Percentiles rank a stretch among this genome's conserved stretches.
Evolutionary conservation across 192 early-diverging fungal species (phyloP).

Genomic region (Spizellomyces punctatus): DNA sequence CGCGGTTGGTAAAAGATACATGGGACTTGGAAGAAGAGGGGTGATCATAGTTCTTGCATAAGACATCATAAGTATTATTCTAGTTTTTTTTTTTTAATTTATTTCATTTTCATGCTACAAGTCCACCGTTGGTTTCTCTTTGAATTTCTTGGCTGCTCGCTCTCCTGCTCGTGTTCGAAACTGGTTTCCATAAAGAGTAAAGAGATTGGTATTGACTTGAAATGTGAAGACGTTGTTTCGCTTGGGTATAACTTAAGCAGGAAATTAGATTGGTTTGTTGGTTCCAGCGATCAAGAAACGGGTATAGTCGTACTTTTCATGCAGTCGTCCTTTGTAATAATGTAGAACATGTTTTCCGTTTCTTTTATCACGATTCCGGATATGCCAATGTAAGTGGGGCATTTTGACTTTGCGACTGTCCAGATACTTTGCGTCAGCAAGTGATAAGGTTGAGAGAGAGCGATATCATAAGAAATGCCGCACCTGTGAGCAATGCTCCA

Average conservation of each 20-base stretch:
- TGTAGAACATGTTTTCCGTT: conserved; percentile 82
- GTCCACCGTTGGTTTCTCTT: conserved; percentile 65
- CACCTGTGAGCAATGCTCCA: conserved; percentile 75
- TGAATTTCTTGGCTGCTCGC: conserved; percentile 74
- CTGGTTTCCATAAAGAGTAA: conserved; percentile 77
- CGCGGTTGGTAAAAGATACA: neutral
- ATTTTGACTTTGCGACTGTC: conserved; percentile 71
- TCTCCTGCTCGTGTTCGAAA: conserved; percentile 73
- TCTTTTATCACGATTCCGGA: conserved; percentile 86
- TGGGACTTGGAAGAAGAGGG: neutral
- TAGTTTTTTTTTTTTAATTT: no score
- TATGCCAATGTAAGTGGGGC: conserved; percentile 75
- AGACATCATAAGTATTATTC: no score
- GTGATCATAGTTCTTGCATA: neutral
- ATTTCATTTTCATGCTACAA: conserved; percentile 32
- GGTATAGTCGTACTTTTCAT: conserved; percentile 63
- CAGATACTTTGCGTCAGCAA: neutral
- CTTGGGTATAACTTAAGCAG: conserved; percentile 69
- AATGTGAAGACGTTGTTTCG: conserved; percentile 48
- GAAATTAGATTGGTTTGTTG: no score
- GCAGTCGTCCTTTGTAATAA: conserved; percentile 68
- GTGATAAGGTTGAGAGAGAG: neutral
- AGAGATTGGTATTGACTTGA: conserved; percentile 44
- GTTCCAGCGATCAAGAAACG: neutral
- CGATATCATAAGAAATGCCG: neutral